Evolutionary conservation across 1,139 yeast genomes (phyloP), one percentile per base, ranked within the genome.

Genomic region (Meyerozyma smithsonii): DNA sequence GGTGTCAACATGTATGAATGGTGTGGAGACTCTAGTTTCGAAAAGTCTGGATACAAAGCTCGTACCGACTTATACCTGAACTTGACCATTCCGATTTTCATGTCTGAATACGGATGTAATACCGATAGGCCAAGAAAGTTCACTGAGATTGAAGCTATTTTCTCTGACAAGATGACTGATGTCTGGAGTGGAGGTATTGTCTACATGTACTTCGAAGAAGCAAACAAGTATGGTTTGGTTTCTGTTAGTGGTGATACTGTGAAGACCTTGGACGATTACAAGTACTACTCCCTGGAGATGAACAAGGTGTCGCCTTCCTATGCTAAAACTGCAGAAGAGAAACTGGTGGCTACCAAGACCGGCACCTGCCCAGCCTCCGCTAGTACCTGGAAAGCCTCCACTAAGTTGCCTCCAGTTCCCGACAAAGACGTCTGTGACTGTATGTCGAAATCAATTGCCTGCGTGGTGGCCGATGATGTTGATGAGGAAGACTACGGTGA

Each of bases 41-140:
- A 64, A 38, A 57, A 79, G 3, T 83, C 95, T 15, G 96, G 96
- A 23, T 89, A 85, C 61, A 73, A 69, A 42, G 66, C 59, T 36
- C 69, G 81, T 52, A 84, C 83, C 50, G 58, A 72, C 5, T 79
- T 81, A 43, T 81, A 82, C 59, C 52, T 65, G 32, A 74, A 84
- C 59, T 71, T 87, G 47, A 69, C 87, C 11, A 80, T 87, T 42
- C 97, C 97, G 11, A 64, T 89, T 23, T 80, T 90, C 56, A 82
- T 89, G 62, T 84, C 95, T 15, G 97, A 90, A 65, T 89, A 84
- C 59, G 97, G 97, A 53, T 90, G 97, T 70, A 90, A 88, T 72
- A 68, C 60, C n/a, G 74, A 68, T 34, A 48, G 64, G 21, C 88
- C 89, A 55, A 76, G 90, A 70, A 69, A 78, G 41, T 56, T 83